Evolutionary conservation across 2,329 filamentous ascomycete genomes (phyloP).

Genomic region (Pseudocercospora macadamiae): DNA sequence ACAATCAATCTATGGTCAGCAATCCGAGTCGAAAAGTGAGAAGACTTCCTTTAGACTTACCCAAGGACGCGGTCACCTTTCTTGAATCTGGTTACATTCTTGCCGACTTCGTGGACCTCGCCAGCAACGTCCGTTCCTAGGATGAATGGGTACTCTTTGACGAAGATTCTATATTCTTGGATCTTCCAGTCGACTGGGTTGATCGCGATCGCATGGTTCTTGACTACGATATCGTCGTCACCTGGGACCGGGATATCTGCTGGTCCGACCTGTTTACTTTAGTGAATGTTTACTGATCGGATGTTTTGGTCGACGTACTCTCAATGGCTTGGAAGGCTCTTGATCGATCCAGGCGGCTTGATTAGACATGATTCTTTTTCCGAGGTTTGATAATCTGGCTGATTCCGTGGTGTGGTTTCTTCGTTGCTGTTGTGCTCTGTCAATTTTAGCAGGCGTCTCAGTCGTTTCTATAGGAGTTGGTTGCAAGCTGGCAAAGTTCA

Average conservation of each 20-base stretch:
- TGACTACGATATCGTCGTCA: slow-evolving; percentile 40
- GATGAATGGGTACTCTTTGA: slow-evolving; percentile 40
- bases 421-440: background rate
- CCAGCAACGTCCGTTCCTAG: slow-evolving; percentile 45
- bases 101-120: slow-evolving; percentile 41
- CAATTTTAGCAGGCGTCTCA: background rate
- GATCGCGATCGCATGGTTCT: slow-evolving; percentile 41
- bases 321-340: slow-evolving; percentile 11
- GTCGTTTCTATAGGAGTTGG: background rate
- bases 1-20: background rate
- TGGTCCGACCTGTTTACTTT: slow-evolving; percentile 28
- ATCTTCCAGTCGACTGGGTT: slow-evolving; percentile 47
- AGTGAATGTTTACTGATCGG: background rate
- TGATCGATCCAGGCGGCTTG: slow-evolving; percentile 38
- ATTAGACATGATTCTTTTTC: slow-evolving; percentile 18
- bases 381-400: background rate
- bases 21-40: background rate
- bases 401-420: background rate
- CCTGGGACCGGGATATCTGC: slow-evolving; percentile 38
- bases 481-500: background rate
- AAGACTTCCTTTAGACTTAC: slow-evolving; percentile 22
- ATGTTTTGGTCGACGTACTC: slow-evolving; percentile 2
- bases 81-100: slow-evolving; percentile 38
- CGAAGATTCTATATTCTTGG: slow-evolving; percentile 37
- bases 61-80: slow-evolving; percentile 42